Base-by-base conservation (phyloP, 192 early-diverging fungal genomes). In the Umbelopsis ramanniana region DNA sequence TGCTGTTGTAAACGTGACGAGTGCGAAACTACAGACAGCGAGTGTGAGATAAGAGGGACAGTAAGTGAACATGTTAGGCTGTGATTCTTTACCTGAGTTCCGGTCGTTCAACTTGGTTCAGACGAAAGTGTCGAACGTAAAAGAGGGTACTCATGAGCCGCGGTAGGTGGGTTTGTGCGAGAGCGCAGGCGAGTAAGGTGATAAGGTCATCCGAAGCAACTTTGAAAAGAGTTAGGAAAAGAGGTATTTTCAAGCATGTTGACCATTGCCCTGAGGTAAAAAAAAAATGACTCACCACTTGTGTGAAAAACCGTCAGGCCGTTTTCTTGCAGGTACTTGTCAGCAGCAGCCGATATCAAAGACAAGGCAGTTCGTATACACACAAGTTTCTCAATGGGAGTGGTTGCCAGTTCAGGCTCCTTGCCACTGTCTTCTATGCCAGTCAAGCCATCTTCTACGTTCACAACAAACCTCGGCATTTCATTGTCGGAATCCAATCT, bases 181-280 rank as follows among this genome's bases (percentile, higher is more conserved):
- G 81, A 14, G 81, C 79, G 71, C 82, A 80, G 19, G 86, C 84
- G 14, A 87, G 72, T 19, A 87, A 70, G 21, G 84, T 84, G 35
- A 87, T 87, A 46, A 87, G 76, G 37, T 87, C 86, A 69, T 87
- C 86, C 15, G 78, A 82, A 3, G 80, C 23, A 57, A 72, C 60
- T 68, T 9, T n/a, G 17, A 35, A 21, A 68, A 2, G 48, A 9
- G n/a, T 45, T 60, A 11, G 57, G 26, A 63, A 60, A 52, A n/a
- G n/a, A n/a, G n/a, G n/a, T n/a, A n/a, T n/a, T n/a, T n/a, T n/a
- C n/a, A n/a, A n/a, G n/a, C n/a, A n/a, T n/a, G n/a, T n/a, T n/a
- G n/a, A n/a, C n/a, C n/a, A n/a, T n/a, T n/a, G n/a, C n/a, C n/a
- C n/a, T n/a, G n/a, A n/a, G n/a, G n/a, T n/a, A 46, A 48, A 48